Evolutionary conservation across 202 grass and related monocot genomes (phyloP).

Genomic region (Bolboschoenoplectus hybrid): DNA sequence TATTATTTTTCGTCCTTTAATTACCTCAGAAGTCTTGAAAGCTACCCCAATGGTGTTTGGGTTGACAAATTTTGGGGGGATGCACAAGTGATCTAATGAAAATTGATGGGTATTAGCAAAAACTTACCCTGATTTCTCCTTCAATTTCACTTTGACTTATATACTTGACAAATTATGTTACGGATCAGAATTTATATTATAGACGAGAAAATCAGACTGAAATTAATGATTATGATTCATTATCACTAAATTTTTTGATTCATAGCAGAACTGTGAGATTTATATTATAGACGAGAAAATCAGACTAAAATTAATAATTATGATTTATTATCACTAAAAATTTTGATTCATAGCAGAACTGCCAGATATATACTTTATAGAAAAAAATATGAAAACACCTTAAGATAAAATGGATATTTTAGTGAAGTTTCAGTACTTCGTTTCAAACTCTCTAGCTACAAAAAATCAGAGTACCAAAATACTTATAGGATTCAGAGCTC

Average conservation of each 20-base stretch:
- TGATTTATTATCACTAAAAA: no score
- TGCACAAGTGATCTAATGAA: background rate
- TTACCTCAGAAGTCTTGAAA: background rate
- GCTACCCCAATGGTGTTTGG: background rate
- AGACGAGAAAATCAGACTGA: no score
- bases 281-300: no score
- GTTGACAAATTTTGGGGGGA: background rate
- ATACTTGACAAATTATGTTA: no score
- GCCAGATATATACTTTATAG: background rate
- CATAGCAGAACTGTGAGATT: no score
- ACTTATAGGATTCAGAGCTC: background rate
- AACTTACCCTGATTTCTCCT: background rate
- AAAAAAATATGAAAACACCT: background rate
- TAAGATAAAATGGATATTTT: background rate
- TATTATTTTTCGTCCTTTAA: background rate
- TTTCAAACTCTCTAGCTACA: conserved; percentile 3
- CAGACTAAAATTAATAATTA: no score
- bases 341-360: no score
- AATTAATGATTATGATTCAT: no score
- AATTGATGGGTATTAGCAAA: background rate
- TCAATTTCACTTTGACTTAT: no score
- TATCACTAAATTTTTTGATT: no score
- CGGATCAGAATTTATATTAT: no score
- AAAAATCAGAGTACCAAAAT: background rate
- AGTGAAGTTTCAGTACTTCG: background rate